phyloP scores from a whole-genome alignment of 1,139 yeast genomes.

The Diutina rugosa region DNA sequence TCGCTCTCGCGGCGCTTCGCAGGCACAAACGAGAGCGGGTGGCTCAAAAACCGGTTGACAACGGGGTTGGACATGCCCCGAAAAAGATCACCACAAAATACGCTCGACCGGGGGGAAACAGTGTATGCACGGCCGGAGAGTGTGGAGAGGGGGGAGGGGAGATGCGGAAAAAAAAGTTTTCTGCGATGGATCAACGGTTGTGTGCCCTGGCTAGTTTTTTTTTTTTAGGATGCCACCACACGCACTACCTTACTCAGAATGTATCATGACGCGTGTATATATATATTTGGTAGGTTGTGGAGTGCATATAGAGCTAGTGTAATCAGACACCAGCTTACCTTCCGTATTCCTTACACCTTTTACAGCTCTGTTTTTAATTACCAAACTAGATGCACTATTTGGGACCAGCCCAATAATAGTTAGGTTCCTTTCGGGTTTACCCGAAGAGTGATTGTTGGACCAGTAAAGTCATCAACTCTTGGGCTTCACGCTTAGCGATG shows the following conservation, averaged over 20 bases:
- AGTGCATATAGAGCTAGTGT: too few species aligned
- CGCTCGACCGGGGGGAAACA: neutral
- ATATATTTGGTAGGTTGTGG: too few species aligned
- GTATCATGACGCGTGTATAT: too few species aligned
- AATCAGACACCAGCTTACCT: too few species aligned
- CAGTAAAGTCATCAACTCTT: neutral
- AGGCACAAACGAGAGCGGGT: conserved; percentile 47
- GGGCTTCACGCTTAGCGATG: neutral
- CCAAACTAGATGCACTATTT: too few species aligned
- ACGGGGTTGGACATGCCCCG: conserved; percentile 1
- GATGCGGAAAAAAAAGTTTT: neutral
- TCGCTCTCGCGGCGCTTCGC: conserved; percentile 19
- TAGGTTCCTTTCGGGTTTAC: neutral
- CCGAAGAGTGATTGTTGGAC: neutral
- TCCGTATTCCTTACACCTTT: too few species aligned
- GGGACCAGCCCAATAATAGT: neutral
- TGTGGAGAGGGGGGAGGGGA: neutral
- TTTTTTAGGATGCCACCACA: too few species aligned
- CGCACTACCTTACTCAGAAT: too few species aligned
- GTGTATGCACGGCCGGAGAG: neutral
- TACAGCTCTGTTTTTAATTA: too few species aligned
- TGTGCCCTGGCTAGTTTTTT: neutral
- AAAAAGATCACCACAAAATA: neutral
- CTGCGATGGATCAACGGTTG: neutral
- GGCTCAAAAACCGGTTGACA: conserved; percentile 44